Evolutionary conservation across 495 filamentous ascomycete species (phyloP).

Genomic region (Aspergillus ellipticus): DNA sequence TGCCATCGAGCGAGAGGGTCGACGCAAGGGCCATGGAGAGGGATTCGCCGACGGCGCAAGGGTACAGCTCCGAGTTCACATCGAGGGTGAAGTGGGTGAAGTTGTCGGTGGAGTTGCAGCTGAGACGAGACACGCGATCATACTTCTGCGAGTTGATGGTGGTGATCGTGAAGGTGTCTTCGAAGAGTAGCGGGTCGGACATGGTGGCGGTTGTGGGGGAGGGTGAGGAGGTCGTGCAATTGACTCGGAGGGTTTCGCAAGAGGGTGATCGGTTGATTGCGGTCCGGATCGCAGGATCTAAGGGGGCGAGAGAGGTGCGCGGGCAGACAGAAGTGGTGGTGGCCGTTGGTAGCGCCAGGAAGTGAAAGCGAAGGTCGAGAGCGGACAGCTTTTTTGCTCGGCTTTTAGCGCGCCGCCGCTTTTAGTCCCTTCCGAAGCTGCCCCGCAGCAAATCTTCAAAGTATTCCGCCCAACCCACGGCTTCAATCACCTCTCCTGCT

Average conservation of each 20-base stretch:
- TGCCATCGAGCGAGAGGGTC: conserved; percentile 82
- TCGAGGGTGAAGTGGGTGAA: conserved; percentile 78
- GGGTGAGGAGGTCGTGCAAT: background rate
- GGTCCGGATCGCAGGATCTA: background rate
- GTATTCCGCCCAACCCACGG: conserved; percentile 3
- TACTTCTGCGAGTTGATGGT: conserved; percentile 78
- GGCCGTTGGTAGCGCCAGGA: background rate
- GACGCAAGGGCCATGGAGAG: conserved; percentile 76
- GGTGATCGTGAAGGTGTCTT: conserved; percentile 85
- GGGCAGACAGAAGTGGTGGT: background rate
- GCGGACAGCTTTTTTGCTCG: conserved; percentile 40
- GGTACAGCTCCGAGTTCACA: conserved; percentile 91
- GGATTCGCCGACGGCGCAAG: conserved; percentile 64
- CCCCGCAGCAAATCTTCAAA: conserved; percentile 24
- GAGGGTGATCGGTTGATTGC: background rate
- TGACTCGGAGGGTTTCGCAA: background rate
- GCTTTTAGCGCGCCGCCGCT: conserved; percentile 27
- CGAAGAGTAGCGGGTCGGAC: conserved; percentile 84
- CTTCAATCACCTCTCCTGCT: background rate
- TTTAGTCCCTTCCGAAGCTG: conserved; percentile 20
- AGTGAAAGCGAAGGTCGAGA: background rate
- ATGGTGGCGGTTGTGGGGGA: conserved; percentile 31
- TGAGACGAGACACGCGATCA: conserved; percentile 85
- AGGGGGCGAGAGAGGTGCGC: background rate
- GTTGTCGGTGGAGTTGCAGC: conserved; percentile 64